Base-by-base conservation (phyloP, 345 rosid species). In the Aethionema arabicum region DNA sequence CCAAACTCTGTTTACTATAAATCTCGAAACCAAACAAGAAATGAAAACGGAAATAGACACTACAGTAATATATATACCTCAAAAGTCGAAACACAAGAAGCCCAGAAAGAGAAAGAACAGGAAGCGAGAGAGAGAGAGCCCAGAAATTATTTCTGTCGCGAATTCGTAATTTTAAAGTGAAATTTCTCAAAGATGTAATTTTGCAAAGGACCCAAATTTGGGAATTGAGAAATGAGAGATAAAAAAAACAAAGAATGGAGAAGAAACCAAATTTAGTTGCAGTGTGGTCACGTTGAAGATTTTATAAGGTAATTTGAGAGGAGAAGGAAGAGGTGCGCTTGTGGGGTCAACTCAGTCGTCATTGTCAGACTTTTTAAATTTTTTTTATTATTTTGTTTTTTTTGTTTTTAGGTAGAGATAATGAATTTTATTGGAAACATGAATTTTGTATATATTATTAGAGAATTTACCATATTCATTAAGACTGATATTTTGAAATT, bases 261-360 rank as follows among this genome's bases (percentile, higher is more conserved):
- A 46, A 45, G 11, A 37, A 37, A 31, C 15, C 47, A 30, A 59
- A 4, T 14, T 48, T 29, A 46, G 49, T 4, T 31, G 7, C 36
- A 6, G 51, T 15, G 61, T 8, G 30, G 3, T 53, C 67, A 68
- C 43, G 56, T 45, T 61, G 8, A 10, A 52, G 29, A 49, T 21
- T 35, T 35, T 35, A 21, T 59, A 6, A 38, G 39, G 40, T 14
- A 58, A 12, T 35, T 7, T 0, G 56, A 5, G 4, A 4, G 27
- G 16, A 36, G 53, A 60, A 32, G 37, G 3, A 15, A 51, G 44
- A 39, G 49, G 4, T 40, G 45, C 6, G 12, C 0, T 37, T 44
- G 53, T 68, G 13, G 65, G 52, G 30, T 41, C 52, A 33, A 42
- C 2, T 21, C 27, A 21, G 2, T 45, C 35, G 0, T 60, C 13